Conservation (phyloP, 768 basidiomycete genomes). For the Tylopilus sp. region DNA sequence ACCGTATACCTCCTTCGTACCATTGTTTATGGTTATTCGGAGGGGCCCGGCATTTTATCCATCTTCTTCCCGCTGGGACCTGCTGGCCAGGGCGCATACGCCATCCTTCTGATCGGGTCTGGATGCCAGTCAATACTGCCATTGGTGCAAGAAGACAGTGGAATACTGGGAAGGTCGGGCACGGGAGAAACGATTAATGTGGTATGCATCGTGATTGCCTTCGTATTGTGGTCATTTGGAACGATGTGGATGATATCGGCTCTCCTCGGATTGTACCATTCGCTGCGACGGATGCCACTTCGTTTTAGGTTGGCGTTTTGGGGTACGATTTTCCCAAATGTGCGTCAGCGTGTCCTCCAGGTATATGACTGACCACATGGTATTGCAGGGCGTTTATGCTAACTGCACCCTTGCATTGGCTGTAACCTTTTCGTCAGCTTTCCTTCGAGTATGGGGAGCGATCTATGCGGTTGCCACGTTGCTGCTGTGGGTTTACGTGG, state of each 20-base stretch:
- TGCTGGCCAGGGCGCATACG: no score
- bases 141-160: no score
- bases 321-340: constrained; percentile 73
- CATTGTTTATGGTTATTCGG: no score
- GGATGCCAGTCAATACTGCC: no score
- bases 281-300: constrained; percentile 38
- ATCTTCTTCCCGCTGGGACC: no score
- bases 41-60: no score
- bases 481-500: constrained; percentile 50
- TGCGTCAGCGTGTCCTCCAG: constrained; percentile 23
- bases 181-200: constrained; percentile 43
- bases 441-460: no score
- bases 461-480: constrained; percentile 19
- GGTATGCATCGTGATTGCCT: constrained; percentile 44
- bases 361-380: no score
- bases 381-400: constrained; percentile 54
- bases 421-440: constrained; percentile 45
- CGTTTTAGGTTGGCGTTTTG: constrained; percentile 59
- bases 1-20: no score
- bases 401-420: constrained; percentile 56
- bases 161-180: background rate
- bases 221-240: constrained; percentile 17
- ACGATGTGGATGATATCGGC: constrained; percentile 47
- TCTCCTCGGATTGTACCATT: constrained; percentile 44
- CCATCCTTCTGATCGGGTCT: no score